Evolutionary conservation across 2,329 filamentous ascomycete species (phyloP).

Genomic region (Leptographium galeiforme): DNA sequence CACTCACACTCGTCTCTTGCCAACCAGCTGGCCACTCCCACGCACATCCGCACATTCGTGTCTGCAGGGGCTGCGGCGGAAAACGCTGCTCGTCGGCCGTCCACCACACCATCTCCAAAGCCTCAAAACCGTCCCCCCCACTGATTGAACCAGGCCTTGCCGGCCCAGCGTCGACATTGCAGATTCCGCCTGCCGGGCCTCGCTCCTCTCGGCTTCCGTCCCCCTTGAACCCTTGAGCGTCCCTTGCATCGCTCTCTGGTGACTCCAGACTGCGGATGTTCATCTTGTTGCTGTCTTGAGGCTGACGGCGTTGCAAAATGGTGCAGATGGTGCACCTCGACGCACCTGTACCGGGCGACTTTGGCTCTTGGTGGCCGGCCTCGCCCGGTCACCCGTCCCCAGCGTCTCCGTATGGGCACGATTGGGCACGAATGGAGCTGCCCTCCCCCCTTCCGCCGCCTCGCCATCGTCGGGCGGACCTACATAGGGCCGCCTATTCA

Average conservation of each 20-base stretch:
- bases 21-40: not conserved
- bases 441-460: conserved; percentile 16
- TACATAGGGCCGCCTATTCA: conserved; percentile 13
- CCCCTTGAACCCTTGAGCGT: not conserved
- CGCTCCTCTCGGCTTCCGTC: not conserved
- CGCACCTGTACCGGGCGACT: conserved; percentile 14
- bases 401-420: conserved; percentile 13
- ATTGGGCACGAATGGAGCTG: conserved; percentile 17
- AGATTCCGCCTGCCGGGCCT: not conserved
- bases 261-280: conserved; percentile 7
- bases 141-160: not conserved
- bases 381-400: conserved; percentile 11
- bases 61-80: not conserved
- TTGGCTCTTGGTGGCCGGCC: conserved; percentile 14
- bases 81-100: not conserved
- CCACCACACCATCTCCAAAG: not conserved
- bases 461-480: conserved; percentile 16
- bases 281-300: conserved; percentile 9
- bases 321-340: conserved; percentile 20
- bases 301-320: conserved; percentile 20
- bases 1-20: no score
- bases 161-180: not conserved
- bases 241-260: not conserved
- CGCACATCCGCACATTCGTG: conserved; percentile 2
- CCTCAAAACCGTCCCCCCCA: not conserved